Evolutionary conservation across 305 asterid species (phyloP).

Genomic region (Solanum hybrid): DNA sequence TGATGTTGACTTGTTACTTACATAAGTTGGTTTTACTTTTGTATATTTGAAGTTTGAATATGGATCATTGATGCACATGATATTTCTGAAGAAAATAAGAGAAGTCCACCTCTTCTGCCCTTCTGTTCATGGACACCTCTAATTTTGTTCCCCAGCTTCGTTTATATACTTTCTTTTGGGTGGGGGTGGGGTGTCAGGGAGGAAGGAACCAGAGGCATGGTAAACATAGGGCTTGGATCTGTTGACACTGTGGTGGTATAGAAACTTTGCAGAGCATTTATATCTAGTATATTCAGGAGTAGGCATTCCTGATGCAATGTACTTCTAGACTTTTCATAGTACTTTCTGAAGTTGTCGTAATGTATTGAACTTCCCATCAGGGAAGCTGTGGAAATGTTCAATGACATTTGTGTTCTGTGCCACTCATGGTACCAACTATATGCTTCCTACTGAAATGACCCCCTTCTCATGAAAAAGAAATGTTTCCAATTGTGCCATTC

Average conservation of each 20-base stretch:
- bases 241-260: not conserved
- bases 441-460: not conserved
- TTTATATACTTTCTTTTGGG: not conserved
- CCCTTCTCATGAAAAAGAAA: not conserved
- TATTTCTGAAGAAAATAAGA: not conserved
- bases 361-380: not conserved
- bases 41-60: not conserved
- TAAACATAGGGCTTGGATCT: not conserved
- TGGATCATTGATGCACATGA: not conserved
- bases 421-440: not conserved
- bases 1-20: not conserved
- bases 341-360: not conserved
- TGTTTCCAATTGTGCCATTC: not conserved
- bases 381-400: not conserved
- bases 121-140: not conserved
- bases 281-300: not conserved
- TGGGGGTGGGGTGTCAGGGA: not conserved
- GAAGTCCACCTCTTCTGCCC: not conserved
- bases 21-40: not conserved
- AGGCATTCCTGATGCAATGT: not conserved
- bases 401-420: not conserved
- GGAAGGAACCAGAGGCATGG: not conserved
- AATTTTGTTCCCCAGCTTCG: not conserved
- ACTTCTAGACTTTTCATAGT: not conserved
- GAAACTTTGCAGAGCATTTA: not conserved